Percentiles rank a stretch among this genome's conserved stretches.
phyloP scores from a whole-genome alignment of 202 grass and related monocot genomes.

The Cymbopogon flexuosus region DNA sequence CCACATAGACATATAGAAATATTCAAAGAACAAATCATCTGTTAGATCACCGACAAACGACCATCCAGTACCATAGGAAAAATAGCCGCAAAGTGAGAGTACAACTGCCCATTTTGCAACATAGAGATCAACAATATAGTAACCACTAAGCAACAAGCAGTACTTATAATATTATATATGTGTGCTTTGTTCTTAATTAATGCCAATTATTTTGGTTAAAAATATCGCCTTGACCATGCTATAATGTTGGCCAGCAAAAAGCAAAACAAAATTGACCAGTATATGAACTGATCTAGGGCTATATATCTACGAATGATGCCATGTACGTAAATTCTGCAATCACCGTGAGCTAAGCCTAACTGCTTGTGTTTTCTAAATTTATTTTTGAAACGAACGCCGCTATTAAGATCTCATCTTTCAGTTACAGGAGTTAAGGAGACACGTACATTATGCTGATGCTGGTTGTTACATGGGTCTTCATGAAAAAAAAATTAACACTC shows the following conservation, averaged over 20 bases:
- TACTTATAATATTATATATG: background rate
- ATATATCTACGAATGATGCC: background rate
- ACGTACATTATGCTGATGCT: too few species aligned
- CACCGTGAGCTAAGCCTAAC: too few species aligned
- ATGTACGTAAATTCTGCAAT: too few species aligned
- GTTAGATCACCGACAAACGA: constrained; percentile 42
- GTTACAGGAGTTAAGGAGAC: too few species aligned
- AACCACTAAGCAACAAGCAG: background rate
- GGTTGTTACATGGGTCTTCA: too few species aligned
- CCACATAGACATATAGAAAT: background rate
- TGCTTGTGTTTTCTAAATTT: too few species aligned
- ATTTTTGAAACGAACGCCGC: too few species aligned
- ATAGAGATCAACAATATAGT: background rate
- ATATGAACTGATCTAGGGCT: background rate
- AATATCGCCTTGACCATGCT: background rate
- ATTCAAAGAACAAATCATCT: constrained; percentile 19
- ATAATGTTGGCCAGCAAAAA: background rate
- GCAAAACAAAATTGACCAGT: background rate
- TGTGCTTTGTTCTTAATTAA: background rate
- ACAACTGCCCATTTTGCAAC: constrained; percentile 26
- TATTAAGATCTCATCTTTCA: too few species aligned
- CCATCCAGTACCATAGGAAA: constrained; percentile 34
- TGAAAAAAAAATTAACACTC: too few species aligned
- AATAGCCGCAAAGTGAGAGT: constrained; percentile 28
- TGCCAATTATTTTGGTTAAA: background rate